Evolutionary conservation across 2,329 filamentous ascomycete species (phyloP).

Genomic region (Colletotrichum sp.): DNA sequence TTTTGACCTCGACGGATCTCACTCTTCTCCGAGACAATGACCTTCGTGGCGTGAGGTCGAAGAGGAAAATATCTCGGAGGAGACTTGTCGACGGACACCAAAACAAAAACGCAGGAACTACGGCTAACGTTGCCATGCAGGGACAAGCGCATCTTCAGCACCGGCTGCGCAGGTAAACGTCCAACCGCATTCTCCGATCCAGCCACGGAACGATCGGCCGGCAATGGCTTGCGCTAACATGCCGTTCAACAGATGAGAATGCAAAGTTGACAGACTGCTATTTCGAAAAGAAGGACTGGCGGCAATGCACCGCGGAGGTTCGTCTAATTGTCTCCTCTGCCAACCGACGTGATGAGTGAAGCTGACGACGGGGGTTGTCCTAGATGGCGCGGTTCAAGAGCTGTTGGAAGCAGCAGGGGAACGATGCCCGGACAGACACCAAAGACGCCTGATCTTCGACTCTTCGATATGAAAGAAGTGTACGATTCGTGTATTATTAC

Average conservation of each 20-base stretch:
- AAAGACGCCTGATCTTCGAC: conserved; percentile 61
- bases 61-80: not conserved
- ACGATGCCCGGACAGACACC: conserved; percentile 79
- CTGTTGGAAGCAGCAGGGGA: conserved; percentile 91
- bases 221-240: not conserved
- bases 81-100: not conserved
- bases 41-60: not conserved
- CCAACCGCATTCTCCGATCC: conserved; percentile 23
- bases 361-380: not conserved
- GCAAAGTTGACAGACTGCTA: conserved; percentile 93
- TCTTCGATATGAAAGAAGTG: not conserved
- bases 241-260: conserved; percentile 72
- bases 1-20: not conserved
- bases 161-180: conserved; percentile 81
- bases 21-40: not conserved
- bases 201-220: not conserved
- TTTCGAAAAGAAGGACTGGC: conserved; percentile 95
- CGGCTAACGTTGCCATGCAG: conserved; percentile 49
- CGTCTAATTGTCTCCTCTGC: conserved; percentile 38
- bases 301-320: conserved; percentile 86
- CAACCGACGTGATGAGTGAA: not conserved
- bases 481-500: not conserved
- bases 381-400: conserved; percentile 90
- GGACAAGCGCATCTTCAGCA: conserved; percentile 98
- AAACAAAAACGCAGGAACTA: not conserved